Evolutionary conservation across 495 filamentous ascomycete species (phyloP), one percentile per base, ranked within the genome.

Genomic region (Neurospora hispaniola): DNA sequence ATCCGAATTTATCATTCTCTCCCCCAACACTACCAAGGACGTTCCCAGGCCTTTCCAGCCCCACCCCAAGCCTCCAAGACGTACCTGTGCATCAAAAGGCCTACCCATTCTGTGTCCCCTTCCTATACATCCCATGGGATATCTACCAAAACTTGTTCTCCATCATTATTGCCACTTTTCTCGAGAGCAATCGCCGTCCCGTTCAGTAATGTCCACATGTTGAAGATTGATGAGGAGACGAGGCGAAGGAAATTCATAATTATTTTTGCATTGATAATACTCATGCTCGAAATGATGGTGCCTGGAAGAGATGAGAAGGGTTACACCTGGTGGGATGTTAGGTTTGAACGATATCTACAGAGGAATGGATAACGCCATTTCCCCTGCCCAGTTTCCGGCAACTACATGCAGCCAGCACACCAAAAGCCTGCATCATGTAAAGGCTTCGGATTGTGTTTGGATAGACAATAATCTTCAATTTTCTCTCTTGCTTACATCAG

Each of bases 1-100:
- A 3, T 79, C 76, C 74, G 79, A 76, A 35, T 82, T 78, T 71
- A 62, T 82, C 76, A 71, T 83, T 9, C 71, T 87, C 27, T 78
- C 81, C 84, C 81, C 84, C 2, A 85, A 84, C 71, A 82, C 83
- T 54, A 81, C 83, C 66, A 80, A 81, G 70, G 81, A 83, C 68
- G 77, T 82, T 69, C 74, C 78, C 18, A 75, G 76, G 69, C 73
- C 77, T 3, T 12, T 75, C 14, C 84, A 85, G 76, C 82, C 84
- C 2, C 42, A 76, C 0, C 77, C 11, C 75, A 75, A n/a, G 71
- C 74, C 20, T 54, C 86, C 0, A 86, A 84, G 82, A 79, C 85
- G 38, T 79, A 78, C 12, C 74, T 75, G 2, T 76, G 74, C 42
- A 71, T 74, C 5, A 76, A 76, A 4, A 74, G 12, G 39, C 69